Base-by-base conservation (phyloP, 1,284 basidiomycete genomes). In the Gymnopus androsaceus region DNA sequence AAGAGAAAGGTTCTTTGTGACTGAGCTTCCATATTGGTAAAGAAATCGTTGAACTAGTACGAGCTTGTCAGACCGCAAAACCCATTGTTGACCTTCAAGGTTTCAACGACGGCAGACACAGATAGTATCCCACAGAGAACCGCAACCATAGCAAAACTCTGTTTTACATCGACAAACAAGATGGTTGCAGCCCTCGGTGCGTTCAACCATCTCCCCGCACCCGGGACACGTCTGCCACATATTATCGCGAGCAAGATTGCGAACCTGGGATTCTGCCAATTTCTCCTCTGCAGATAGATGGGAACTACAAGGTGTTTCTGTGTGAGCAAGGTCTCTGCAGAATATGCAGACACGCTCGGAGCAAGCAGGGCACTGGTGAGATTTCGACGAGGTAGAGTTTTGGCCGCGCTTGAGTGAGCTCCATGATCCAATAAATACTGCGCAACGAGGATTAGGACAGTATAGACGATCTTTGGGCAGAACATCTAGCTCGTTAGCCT, bases 21-120 rank as follows among this genome's bases (percentile, higher is more conserved):
- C n/a, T n/a, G n/a, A n/a, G n/a, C n/a, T n/a, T n/a, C n/a, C n/a
- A n/a, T n/a, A n/a, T n/a, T n/a, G n/a, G n/a, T n/a, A 3, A 96
- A 96, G 85, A 99, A 98, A 75, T 83, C 95, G 68, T 93, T 92
- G n/a, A n/a, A n/a, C n/a, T n/a, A n/a, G n/a, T n/a, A n/a, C n/a
- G n/a, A n/a, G n/a, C n/a, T n/a, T n/a, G n/a, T n/a, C n/a, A n/a
- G n/a, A n/a, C n/a, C n/a, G n/a, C n/a, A n/a, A n/a, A n/a, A n/a
- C 44, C 81, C 81, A 55, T 95, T 78, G 84, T 98, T 94, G 78
- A 94, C 88, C 79, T 99, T 96, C 56, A 99, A 54, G 55, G 97
- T 98, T 67, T 81, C 86, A 63, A 97, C 21, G n/a, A 37, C 45
- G 38, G 27, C 52, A 58, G 23, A 45, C 31, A 45, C 47, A 50